Evolutionary conservation across 208 protist species (phyloP), one percentile per base, ranked within the genome.

Genomic region (Trypanosomatidae sp.): DNA sequence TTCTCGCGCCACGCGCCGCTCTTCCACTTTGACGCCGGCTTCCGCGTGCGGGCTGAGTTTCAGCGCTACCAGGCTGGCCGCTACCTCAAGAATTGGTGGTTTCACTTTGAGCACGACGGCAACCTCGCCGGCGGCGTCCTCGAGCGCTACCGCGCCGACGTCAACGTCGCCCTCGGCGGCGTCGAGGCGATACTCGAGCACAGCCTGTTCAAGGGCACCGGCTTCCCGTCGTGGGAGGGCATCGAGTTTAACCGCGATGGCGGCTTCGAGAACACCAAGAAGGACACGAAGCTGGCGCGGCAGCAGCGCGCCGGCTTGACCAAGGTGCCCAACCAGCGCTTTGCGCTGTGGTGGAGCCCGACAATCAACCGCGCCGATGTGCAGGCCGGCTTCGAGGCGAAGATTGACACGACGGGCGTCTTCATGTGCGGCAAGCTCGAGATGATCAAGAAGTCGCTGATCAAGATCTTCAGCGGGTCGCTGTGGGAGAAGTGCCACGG

Each of bases 361-460:
- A 99, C 99, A 5, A 99, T 99, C 78, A 99, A 99, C 69, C 80
- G 99, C 55, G 94, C 97, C 38, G 99, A 99, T 66, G 97, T 99
- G 21, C 99, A 99, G 73, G 96, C 99, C 27, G 99, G 99, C 53
- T 99, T 99, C 78, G 91, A 99, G 75, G 98, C 99, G n/a, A 99
- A 99, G 79, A 89, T 99, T 6, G 99, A 99, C 68, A 89, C 99
- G 11, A 99, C 98, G 21, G 99, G 99, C 60, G 99, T 99, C 46
- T 99, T 99, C 71, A 99, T 99, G 98, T 99, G 99, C 71, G 99
- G 98, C 54, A 99, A 99, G 74, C 98, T 99, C 35, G 98, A 99
- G 47, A 99, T 97, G 0, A 91, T 99, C 33, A 99, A 99, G 71
- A 99, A 99, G 61, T 99, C 96, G 4, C 77, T 99, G 24, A 99